phyloP scores from a whole-genome alignment of 805 yeast species.

The Soucietia sequanensis region DNA sequence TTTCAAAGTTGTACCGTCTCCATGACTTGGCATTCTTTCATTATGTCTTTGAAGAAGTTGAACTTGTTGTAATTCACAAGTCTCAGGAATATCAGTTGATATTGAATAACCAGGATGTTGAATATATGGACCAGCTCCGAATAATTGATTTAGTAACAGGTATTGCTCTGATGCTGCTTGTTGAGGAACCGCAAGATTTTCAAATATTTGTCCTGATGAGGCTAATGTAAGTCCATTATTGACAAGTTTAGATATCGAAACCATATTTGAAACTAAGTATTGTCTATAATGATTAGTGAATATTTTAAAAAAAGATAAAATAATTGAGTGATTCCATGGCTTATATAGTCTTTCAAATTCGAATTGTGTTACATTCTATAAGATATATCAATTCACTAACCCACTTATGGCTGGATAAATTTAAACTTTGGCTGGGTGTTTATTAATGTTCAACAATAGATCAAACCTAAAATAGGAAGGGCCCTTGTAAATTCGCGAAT shows the following conservation, averaged over 20 bases:
- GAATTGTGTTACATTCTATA: too few species aligned
- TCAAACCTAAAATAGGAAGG: too few species aligned
- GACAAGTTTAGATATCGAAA: constrained; percentile 26
- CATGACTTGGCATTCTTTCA: constrained; percentile 56
- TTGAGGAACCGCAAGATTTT: constrained; percentile 37
- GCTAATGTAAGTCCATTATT: constrained; percentile 30
- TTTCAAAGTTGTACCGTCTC: constrained; percentile 27
- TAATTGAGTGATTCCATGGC: too few species aligned
- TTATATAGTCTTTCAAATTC: too few species aligned
- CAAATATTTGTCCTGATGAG: constrained; percentile 21
- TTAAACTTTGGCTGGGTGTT: too few species aligned
- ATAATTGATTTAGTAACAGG: constrained; percentile 50
- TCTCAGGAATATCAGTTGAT: constrained; percentile 45
- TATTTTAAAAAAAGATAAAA: too few species aligned
- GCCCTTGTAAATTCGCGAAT: too few species aligned
- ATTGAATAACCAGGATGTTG: constrained; percentile 54
- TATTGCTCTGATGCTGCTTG: constrained; percentile 43
- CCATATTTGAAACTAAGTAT: too few species aligned
- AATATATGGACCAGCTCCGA: constrained; percentile 58
- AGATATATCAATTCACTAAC: too few species aligned
- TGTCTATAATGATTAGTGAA: too few species aligned
- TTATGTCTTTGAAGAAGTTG: constrained; percentile 77
- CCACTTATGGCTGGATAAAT: too few species aligned
- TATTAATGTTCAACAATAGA: too few species aligned
- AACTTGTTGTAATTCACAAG: constrained; percentile 61